Percentiles rank a stretch among this genome's conserved stretches.
phyloP scores from a whole-genome alignment of 2,329 filamentous ascomycete genomes.

The Penicillium frequentans region DNA sequence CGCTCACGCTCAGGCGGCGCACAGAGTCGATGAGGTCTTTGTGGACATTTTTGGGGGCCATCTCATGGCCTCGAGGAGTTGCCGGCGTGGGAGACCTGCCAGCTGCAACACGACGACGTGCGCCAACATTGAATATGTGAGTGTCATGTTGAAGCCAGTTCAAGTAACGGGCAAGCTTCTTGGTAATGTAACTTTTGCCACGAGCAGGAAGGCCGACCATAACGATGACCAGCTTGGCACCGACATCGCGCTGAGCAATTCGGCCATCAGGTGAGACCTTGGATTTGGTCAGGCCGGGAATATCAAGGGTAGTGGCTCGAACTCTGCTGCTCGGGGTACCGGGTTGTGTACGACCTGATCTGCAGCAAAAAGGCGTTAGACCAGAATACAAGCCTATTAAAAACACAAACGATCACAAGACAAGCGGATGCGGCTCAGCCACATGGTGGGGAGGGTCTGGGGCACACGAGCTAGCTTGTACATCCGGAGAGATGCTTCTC shows the following conservation, averaged over 20 bases:
- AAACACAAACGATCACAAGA: conserved; percentile 2
- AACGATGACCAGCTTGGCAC: conserved; percentile 93
- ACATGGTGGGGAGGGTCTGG: conserved; percentile 2
- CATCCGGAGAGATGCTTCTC: neutral
- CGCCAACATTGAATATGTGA: conserved; percentile 95
- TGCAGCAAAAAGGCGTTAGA: conserved; percentile 11
- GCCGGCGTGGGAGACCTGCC: conserved; percentile 46
- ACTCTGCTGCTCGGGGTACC: conserved; percentile 66
- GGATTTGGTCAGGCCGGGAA: conserved; percentile 92
- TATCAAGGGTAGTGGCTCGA: conserved; percentile 92
- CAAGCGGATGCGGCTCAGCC: conserved; percentile 2
- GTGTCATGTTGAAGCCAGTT: conserved; percentile 98
- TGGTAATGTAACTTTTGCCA: conserved; percentile 98
- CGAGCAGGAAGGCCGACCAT: conserved; percentile 96
- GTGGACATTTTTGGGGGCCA: conserved; percentile 35
- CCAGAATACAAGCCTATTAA: conserved; percentile 1
- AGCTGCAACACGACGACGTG: conserved; percentile 76
- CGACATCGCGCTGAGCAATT: conserved; percentile 91
- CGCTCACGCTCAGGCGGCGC: conserved; percentile 43
- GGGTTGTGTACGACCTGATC: conserved; percentile 22
- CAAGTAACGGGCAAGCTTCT: conserved; percentile 92
- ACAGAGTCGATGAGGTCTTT: conserved; percentile 46
- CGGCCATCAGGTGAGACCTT: conserved; percentile 93
- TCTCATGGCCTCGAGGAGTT: conserved; percentile 12
- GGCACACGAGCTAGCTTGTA: conserved; percentile 1